phyloP scores from a whole-genome alignment of 2,329 filamentous ascomycete species.

The Colletotrichum sp. region DNA sequence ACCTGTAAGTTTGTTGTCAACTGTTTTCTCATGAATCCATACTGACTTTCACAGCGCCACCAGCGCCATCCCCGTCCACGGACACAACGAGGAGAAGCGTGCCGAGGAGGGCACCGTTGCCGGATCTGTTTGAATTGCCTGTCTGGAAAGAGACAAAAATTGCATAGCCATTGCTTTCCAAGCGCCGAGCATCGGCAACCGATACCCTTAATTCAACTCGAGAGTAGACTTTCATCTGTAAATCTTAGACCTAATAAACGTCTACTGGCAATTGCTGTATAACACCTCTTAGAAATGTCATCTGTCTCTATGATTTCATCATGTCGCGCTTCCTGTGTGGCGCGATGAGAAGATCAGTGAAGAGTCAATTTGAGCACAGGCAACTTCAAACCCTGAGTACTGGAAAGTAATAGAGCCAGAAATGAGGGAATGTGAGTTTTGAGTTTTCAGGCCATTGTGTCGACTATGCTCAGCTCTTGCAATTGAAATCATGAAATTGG shows the following conservation, averaged over 20 bases:
- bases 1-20: conserved; percentile 1
- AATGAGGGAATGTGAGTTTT: neutral
- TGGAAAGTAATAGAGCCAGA: neutral
- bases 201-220: neutral
- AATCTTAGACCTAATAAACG: conserved; percentile 1
- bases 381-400: neutral
- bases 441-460: neutral
- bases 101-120: conserved; percentile 9
- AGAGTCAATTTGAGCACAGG: neutral
- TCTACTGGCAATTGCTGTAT: neutral
- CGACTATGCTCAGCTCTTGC: neutral
- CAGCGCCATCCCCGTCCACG: conserved; percentile 1
- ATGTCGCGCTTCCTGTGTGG: neutral
- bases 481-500: neutral
- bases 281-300: neutral
- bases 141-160: neutral
- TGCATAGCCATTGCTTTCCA: neutral
- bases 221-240: neutral
- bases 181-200: neutral
- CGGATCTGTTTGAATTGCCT: neutral
- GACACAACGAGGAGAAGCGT: conserved; percentile 19
- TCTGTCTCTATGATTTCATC: neutral
- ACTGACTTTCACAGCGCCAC: neutral
- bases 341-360: neutral
- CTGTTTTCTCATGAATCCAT: neutral